Evolutionary conservation across 768 basidiomycete genomes (phyloP).

Genomic region (Tulasnella sp.): DNA sequence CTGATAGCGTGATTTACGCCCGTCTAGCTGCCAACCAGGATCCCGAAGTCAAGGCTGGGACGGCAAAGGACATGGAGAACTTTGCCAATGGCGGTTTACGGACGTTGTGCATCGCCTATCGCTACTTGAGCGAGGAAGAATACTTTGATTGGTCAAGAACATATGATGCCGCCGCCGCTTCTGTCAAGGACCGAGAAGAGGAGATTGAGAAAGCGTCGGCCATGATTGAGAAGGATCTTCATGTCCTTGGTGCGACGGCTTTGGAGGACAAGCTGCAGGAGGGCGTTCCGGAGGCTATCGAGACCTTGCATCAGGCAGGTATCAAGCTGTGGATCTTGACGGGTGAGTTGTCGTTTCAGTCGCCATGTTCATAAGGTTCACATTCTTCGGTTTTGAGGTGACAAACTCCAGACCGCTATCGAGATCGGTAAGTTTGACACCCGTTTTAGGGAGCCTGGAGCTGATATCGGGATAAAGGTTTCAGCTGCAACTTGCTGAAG

Average conservation of each 20-base stretch:
- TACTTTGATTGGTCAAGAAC: constrained; percentile 65
- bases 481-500: constrained; percentile 89
- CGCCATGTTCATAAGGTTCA: not conserved
- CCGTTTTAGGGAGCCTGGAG: not conserved
- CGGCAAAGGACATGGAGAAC: constrained; percentile 75
- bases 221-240: constrained; percentile 64
- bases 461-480: constrained; percentile 32
- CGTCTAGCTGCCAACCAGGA: constrained; percentile 72
- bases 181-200: constrained; percentile 72
- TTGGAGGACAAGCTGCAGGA: constrained; percentile 95
- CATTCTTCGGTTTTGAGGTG: constrained; percentile 37
- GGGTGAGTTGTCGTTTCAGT: constrained; percentile 33
- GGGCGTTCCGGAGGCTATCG: constrained; percentile 94
- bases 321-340: constrained; percentile 99
- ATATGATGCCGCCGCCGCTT: constrained; percentile 71
- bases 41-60: constrained; percentile 55
- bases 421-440: constrained; percentile 53
- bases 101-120: constrained; percentile 80
- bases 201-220: constrained; percentile 83
- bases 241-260: constrained; percentile 89
- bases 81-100: constrained; percentile 89
- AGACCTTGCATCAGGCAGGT: constrained; percentile 77
- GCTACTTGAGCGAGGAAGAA: constrained; percentile 69
- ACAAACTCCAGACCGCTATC: constrained; percentile 96
- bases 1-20: constrained; percentile 87